Base-by-base conservation (phyloP, 2,329 filamentous ascomycete genomes). In the Chrysosporium keratinophilum region DNA sequence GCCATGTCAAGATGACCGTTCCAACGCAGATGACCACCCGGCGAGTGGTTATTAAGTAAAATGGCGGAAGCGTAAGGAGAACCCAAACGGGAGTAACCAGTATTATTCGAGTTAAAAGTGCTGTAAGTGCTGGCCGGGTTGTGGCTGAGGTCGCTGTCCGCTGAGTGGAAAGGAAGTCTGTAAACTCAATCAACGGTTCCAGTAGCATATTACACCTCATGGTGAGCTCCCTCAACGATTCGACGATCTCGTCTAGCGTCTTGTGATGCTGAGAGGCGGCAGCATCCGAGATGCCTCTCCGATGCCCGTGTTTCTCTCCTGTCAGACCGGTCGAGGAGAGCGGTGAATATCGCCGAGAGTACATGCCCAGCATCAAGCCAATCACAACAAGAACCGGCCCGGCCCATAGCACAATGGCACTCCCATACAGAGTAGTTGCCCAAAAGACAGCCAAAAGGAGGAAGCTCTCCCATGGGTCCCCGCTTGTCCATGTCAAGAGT, bases 391-490 rank as follows among this genome's bases (percentile, higher is more conserved):
- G 78, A 48, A 97, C 76, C 2, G 93, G 93, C 0, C 90, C 93
- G 0, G 85, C 85, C 70, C 83, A 85, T 60, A 86, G 80, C 60
- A 95, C 76, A n/a, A 95, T 76, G 17, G 80, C 74, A 73, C 94
- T 89, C 46, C 89, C 90, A 67, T 97, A 97, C 17, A 96, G 76
- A 12, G 88, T 84, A 10, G 83, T 71, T 2, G 83, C 85, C 93
- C 93, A 98, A 66, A 95, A 98, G 33, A 74, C 78, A 15, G 83
- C 83, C 2, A 98, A 78, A 33, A 98, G 69, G 57, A 98, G 75
- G 65, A 97, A 98, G 75, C 90, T 96, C 75, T 97, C 89, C 91
- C 91, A 98, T 0, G 90, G 83, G 67, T 98, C 93, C 39, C 81
- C 86, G 0, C 86, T 90, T 7, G 88, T 95, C 93, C 93, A 98